These are phyloP conservation scores for Bassia scoparia DNA, from an alignment of 148 eudicot species.

Conservation along the genomic window DNA sequence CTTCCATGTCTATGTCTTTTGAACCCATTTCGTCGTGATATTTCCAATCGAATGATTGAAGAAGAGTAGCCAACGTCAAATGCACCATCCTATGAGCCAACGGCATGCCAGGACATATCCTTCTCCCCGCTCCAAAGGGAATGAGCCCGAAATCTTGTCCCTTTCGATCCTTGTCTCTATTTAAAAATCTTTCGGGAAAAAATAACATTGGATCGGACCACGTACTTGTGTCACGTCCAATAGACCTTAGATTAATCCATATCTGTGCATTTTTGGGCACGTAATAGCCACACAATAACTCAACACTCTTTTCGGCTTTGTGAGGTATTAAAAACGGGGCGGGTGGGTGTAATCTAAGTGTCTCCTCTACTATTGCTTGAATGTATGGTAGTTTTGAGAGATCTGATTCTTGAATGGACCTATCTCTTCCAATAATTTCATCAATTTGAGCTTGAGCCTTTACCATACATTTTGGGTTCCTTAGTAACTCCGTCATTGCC, in stretches of 20 bases:
- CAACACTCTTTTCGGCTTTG: constrained; percentile 12
- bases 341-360: constrained; percentile 29
- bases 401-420: constrained; percentile 27
- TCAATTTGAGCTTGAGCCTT: constrained; percentile 28
- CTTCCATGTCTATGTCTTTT: constrained; percentile 22
- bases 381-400: constrained; percentile 23
- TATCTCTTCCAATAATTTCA: constrained; percentile 11
- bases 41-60: constrained; percentile 33
- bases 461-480: constrained; percentile 19
- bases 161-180: constrained; percentile 10
- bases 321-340: constrained; percentile 28
- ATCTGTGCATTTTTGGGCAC: constrained; percentile 28
- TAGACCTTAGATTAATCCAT: constrained; percentile 30
- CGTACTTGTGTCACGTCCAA: constrained; percentile 16
- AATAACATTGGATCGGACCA: constrained; percentile 25
- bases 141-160: constrained; percentile 29
- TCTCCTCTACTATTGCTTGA: constrained; percentile 29
- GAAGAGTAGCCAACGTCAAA: constrained; percentile 15
- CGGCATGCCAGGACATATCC: constrained; percentile 22
- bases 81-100: constrained; percentile 20
- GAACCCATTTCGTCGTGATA: constrained; percentile 13
- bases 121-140: constrained; percentile 32
- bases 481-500: constrained; percentile 34
- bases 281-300: constrained; percentile 17
- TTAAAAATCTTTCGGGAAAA: constrained; percentile 33